Percentiles rank a stretch among this genome's conserved stretches.
Conservation (phyloP, 23 red algal species). For the Chondrus crispus region DNA sequence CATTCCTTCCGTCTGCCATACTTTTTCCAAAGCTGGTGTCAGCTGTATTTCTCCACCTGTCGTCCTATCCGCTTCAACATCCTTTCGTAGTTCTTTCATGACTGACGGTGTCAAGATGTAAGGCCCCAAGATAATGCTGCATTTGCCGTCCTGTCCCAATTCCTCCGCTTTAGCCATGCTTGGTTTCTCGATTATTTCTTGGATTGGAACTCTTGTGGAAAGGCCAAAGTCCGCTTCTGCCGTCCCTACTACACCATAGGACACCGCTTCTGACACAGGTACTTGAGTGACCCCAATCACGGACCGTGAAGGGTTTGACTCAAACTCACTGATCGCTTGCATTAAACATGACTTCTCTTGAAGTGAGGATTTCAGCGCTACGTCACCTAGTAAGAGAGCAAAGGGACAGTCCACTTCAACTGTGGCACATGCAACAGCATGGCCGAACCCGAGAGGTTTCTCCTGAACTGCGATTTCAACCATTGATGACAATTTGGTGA, state of each 20-base stretch:
- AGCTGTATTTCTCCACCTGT: conserved; percentile 39
- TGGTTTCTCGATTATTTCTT: conserved; percentile 39
- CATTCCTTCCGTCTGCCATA: conserved; percentile 19
- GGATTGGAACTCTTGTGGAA: not conserved
- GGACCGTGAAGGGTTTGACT: not conserved
- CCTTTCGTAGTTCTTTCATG: not conserved
- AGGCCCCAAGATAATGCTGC: conserved; percentile 38
- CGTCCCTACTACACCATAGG: conserved; percentile 40
- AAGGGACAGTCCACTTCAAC: conserved; percentile 10
- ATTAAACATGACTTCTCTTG: not conserved
- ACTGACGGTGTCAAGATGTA: conserved; percentile 41
- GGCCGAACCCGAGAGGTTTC: conserved; percentile 22
- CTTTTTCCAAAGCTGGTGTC: not conserved
- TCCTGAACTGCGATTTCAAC: conserved; percentile 36
- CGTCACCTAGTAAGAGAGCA: conserved; percentile 35
- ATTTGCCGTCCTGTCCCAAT: conserved; percentile 6
- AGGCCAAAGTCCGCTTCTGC: not conserved
- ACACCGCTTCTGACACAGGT: not conserved
- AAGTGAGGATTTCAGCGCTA: not conserved
- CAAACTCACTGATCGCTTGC: not conserved
- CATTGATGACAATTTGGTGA: not conserved
- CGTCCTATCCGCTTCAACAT: not conserved
- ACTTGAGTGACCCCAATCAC: conserved; percentile 45
- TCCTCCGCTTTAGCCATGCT: not conserved
- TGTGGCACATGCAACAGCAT: conserved; percentile 33